Conservation (phyloP, 345 rosid genomes). For the Brassica napus region DNA sequence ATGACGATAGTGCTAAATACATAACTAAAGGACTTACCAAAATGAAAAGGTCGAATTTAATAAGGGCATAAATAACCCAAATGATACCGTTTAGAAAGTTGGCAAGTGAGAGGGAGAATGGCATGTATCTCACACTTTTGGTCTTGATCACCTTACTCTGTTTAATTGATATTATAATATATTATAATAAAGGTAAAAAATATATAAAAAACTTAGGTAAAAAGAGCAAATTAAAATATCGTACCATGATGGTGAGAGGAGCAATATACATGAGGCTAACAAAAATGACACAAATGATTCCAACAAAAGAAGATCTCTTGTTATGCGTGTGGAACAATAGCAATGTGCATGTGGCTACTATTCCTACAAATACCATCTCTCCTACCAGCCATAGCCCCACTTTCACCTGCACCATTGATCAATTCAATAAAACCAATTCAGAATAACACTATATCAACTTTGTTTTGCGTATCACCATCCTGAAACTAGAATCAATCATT, state of each 20-base stretch:
- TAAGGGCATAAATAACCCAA: slow-evolving; percentile 53
- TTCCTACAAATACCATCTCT: slow-evolving; percentile 40
- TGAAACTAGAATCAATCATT: slow-evolving; percentile 20
- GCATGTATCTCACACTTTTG: slow-evolving; percentile 63
- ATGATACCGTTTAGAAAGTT: slow-evolving; percentile 47
- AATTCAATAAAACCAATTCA: background rate
- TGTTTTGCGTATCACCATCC: slow-evolving; percentile 10
- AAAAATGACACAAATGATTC: slow-evolving; percentile 42
- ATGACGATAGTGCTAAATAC: background rate
- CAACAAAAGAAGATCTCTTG: slow-evolving; percentile 39
- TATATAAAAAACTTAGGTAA: background rate
- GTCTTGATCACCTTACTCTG: slow-evolving; percentile 54
- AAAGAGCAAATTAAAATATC: background rate
- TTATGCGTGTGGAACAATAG: slow-evolving; percentile 42
- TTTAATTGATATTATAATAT: background rate
- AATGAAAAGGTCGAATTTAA: slow-evolving; percentile 49
- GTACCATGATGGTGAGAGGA: slow-evolving; percentile 65
- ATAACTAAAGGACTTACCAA: slow-evolving; percentile 38
- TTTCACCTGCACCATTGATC: slow-evolving; percentile 33
- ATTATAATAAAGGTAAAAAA: background rate
- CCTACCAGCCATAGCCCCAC: slow-evolving; percentile 39
- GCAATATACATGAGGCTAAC: slow-evolving; percentile 55
- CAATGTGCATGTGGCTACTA: slow-evolving; percentile 42
- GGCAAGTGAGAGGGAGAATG: slow-evolving; percentile 52
- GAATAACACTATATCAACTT: background rate